A percentile compares a stretch with the other conserved stretches of the same genome.
Conservation (phyloP, 768 basidiomycete genomes). For the Tylopilus felleus region DNA sequence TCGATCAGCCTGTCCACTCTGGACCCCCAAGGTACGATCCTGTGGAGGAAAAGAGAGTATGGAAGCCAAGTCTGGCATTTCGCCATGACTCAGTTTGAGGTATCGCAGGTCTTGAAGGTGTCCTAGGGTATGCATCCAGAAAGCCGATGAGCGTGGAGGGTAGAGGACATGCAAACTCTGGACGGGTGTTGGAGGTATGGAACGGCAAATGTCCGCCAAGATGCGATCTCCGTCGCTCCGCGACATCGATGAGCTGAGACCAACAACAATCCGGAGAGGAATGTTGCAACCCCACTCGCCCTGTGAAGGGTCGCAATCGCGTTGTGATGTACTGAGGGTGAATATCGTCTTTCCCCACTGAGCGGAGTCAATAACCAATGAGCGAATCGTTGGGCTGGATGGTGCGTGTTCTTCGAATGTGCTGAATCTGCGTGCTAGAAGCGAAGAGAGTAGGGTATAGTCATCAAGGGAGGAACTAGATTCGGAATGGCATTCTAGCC, state of each 20-base stretch:
- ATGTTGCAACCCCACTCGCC: background rate
- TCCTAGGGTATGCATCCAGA: background rate
- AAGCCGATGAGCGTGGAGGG: background rate
- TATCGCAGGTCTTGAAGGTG: background rate
- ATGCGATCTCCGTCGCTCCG: background rate
- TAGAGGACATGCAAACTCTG: background rate
- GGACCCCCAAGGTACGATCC: too few species aligned
- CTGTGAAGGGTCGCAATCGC: background rate
- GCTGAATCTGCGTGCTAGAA: background rate
- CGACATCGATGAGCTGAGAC: background rate
- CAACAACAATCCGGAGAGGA: background rate
- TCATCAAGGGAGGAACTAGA: background rate
- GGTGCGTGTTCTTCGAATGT: background rate
- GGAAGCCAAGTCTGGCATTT: background rate
- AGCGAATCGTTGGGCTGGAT: background rate
- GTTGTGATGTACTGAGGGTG: background rate
- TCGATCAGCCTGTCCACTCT: too few species aligned
- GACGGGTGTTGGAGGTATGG: background rate
- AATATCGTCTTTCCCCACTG: background rate
- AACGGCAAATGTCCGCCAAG: background rate
- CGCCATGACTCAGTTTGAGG: background rate
- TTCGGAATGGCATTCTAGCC: background rate
- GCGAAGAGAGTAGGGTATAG: background rate
- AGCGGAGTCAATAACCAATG: background rate
- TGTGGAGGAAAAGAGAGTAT: background rate